phyloP scores from a whole-genome alignment of 163 green algal species.

The Coccomyxa subellipsoidea region DNA sequence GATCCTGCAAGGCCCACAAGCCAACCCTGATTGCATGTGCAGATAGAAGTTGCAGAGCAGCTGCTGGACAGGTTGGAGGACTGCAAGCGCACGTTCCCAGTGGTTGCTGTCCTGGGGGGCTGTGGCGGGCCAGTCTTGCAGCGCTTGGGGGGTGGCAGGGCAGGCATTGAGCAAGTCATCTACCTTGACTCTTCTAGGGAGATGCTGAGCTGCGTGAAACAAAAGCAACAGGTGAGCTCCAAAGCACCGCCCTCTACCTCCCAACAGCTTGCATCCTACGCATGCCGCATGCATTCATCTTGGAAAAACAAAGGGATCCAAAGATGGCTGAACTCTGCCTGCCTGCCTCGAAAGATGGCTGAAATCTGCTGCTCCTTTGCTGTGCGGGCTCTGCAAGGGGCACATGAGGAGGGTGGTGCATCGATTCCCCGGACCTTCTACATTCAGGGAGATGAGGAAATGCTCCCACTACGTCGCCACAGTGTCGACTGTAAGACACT shows the following conservation, averaged over 20 bases:
- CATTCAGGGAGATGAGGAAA: constrained; percentile 39
- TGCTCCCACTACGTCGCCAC: constrained; percentile 44
- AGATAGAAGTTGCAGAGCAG: constrained; percentile 52
- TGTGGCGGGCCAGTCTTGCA: constrained; percentile 49
- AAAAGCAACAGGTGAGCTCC: constrained; percentile 6
- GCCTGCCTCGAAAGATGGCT: no score
- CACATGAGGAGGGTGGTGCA: neutral
- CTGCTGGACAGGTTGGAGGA: constrained; percentile 79
- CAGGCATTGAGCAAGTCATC: constrained; percentile 48
- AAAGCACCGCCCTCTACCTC: neutral
- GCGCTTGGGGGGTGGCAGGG: constrained; percentile 36
- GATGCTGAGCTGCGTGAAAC: constrained; percentile 50
- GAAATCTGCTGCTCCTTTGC: neutral
- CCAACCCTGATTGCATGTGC: constrained; percentile 7
- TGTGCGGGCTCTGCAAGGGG: neutral
- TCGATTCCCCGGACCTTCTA: constrained; percentile 14
- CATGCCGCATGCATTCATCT: neutral
- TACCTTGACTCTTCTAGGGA: constrained; percentile 49
- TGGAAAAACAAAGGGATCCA: neutral
- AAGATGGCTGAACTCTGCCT: no score
- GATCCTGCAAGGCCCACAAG: neutral
- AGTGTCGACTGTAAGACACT: constrained; percentile 52
- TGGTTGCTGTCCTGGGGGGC: constrained; percentile 63
- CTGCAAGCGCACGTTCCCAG: constrained; percentile 56
- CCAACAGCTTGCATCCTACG: neutral